Conservation (phyloP, 1,139 yeast species). For the Pichia sp. region DNA sequence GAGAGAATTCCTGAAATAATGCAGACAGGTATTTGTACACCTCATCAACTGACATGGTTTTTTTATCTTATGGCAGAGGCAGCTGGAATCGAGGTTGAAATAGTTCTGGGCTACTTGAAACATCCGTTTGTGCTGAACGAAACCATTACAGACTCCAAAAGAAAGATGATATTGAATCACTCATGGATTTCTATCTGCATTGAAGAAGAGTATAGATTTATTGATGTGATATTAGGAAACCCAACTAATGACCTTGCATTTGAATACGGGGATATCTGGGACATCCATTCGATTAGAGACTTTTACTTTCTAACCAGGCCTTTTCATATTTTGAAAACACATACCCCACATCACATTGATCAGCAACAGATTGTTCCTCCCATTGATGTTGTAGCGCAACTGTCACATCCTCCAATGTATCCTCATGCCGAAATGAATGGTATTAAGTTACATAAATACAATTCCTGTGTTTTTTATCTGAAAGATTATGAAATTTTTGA, state of each 20-base stretch:
- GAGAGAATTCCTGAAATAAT: slow-evolving; percentile 23
- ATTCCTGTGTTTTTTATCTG: slow-evolving; percentile 68
- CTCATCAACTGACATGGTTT: slow-evolving; percentile 70
- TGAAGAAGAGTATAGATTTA: slow-evolving; percentile 69
- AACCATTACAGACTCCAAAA: slow-evolving; percentile 25
- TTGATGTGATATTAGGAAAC: slow-evolving; percentile 64
- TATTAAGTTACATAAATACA: slow-evolving; percentile 57
- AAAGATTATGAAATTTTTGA: slow-evolving; percentile 74
- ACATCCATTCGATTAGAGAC: slow-evolving; percentile 13
- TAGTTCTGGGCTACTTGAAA: slow-evolving; percentile 78
- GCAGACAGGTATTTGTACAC: slow-evolving; percentile 44
- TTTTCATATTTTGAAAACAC: slow-evolving; percentile 67
- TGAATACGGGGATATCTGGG: slow-evolving; percentile 18
- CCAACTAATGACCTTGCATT: slow-evolving; percentile 38
- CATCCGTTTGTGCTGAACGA: slow-evolving; percentile 49
- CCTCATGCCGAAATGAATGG: slow-evolving; percentile 66
- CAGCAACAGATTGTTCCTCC: slow-evolving; percentile 87
- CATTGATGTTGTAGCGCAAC: slow-evolving; percentile 67
- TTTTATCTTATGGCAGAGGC: slow-evolving; percentile 68
- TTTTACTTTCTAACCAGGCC: slow-evolving; percentile 80
- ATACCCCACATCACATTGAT: slow-evolving; percentile 69
- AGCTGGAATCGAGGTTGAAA: slow-evolving; percentile 64
- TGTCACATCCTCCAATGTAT: slow-evolving; percentile 76
- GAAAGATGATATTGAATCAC: slow-evolving; percentile 58
- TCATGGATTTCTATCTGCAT: slow-evolving; percentile 80